Base-by-base conservation (phyloP, 805 yeast species). In the Lachancea nothofagi region DNA sequence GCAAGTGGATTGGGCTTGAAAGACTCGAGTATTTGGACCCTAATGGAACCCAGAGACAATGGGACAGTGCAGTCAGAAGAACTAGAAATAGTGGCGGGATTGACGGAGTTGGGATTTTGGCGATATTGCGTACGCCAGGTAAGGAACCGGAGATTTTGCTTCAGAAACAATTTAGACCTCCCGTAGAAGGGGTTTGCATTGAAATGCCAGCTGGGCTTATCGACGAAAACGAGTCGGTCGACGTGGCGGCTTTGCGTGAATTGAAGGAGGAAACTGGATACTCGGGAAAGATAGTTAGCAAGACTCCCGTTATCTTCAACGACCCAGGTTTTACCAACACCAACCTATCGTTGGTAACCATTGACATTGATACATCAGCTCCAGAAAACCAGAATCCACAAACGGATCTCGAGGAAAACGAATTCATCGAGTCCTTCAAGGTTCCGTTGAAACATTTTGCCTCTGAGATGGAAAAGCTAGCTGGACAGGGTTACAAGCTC, bases 161-260 rank as follows among this genome's bases (percentile, higher is more conserved):
- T 13, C 90, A 86, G 56, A 86, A 85, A 57, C 98, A 90, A 60
- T 90, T 83, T 65, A 73, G 98, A 42, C 96, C 97, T 1, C 97
- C 98, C 1, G 83, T 83, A 3, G 81, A 74, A 38, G 90, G 87
- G 14, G 86, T 90, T 6, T 82, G 94, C 54, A 78, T 90, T 46
- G 98, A 90, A 62, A 73, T 89, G 58, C 98, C 98, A 1, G 98
- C 98, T 0, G 98, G 98, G 0, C 68, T 90, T 46, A 74, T 93
- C 29, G 98, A 90, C 59, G 86, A 89, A 1, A 72, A 76, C 38
- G 97, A 93, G 59, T 59, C 80, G 1, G 62, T 86, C 20, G 88
- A 79, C 48, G 62, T 74, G 4, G 87, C 96, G 27, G 97, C 98
- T 0, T 68, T 80, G 38, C 73, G 98, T 46, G 98, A 90, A 60